Conservation (phyloP, 1,284 basidiomycete species). For the Tilletia caries region DNA sequence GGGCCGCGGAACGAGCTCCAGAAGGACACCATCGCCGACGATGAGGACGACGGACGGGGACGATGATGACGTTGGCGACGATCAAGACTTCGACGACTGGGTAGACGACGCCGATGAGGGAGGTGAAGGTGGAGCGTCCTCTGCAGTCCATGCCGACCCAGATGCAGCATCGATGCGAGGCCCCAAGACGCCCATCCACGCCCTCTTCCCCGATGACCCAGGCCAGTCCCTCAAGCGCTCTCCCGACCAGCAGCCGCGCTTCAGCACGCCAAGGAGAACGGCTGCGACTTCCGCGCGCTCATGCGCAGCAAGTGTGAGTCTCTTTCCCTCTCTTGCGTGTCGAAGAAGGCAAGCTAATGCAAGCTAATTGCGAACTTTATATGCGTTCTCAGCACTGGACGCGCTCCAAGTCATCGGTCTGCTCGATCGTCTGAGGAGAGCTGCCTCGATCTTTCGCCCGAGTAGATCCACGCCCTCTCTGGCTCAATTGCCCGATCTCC, state of each 20-base stretch:
- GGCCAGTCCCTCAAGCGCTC: constrained; percentile 23
- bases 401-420: constrained; percentile 47
- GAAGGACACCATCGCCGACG: constrained; percentile 18
- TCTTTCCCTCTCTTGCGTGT: background rate
- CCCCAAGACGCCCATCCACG: constrained; percentile 12
- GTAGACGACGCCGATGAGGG: constrained; percentile 25
- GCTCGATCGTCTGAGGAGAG: constrained; percentile 44
- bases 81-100: constrained; percentile 36
- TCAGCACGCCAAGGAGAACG: constrained; percentile 29
- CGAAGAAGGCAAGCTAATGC: background rate
- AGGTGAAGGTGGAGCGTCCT: background rate
- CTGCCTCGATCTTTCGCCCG: constrained; percentile 18
- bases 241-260: constrained; percentile 33
- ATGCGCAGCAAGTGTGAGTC: constrained; percentile 22
- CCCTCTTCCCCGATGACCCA: constrained; percentile 22
- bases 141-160: background rate
- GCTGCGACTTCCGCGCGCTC: constrained; percentile 39
- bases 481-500: no score
- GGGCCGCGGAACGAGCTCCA: background rate
- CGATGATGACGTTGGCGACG: constrained; percentile 29
- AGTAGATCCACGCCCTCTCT: constrained; percentile 17
- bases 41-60: constrained; percentile 27
- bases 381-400: constrained; percentile 30
- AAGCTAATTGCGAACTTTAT: no score
- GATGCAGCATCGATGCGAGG: background rate